These are phyloP conservation scores for Gossypium aridum DNA, from an alignment of 441 rosid species.

Conservation along the genomic window DNA sequence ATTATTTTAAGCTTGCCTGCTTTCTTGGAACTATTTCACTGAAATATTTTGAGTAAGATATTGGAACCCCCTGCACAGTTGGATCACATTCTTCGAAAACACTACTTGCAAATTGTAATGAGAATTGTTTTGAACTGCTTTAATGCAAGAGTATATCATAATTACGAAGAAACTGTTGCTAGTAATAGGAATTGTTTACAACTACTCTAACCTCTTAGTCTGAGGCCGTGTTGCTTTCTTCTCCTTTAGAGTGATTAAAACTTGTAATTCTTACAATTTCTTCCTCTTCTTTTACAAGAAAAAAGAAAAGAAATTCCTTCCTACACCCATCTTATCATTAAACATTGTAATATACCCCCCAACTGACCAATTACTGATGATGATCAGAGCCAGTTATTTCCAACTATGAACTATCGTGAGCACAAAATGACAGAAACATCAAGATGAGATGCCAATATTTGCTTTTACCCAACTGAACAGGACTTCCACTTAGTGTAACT, in stretches of 20 bases:
- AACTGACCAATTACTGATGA: not conserved
- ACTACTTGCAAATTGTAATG: not conserved
- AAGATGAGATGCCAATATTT: not conserved
- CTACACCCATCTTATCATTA: not conserved
- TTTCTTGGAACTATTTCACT: not conserved
- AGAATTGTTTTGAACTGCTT: not conserved
- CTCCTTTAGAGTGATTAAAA: not conserved
- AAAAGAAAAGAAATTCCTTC: not conserved
- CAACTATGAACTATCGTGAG: not conserved
- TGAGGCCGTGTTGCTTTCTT: not conserved
- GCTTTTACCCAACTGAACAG: not conserved
- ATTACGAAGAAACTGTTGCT: not conserved
- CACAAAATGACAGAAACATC: not conserved
- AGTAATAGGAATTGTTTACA: not conserved
- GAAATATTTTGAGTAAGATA: not conserved
- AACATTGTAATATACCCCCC: not conserved
- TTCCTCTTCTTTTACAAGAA: not conserved
- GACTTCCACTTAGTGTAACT: slow-evolving; percentile 4
- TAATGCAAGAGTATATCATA: not conserved
- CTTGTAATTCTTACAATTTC: not conserved
- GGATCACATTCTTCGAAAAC: not conserved
- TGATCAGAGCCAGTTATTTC: not conserved
- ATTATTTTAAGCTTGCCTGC: not conserved
- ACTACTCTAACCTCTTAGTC: not conserved
- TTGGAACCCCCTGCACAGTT: not conserved